Evolutionary conservation across 345 rosid genomes (phyloP).

Genomic region (Firmiana major): DNA sequence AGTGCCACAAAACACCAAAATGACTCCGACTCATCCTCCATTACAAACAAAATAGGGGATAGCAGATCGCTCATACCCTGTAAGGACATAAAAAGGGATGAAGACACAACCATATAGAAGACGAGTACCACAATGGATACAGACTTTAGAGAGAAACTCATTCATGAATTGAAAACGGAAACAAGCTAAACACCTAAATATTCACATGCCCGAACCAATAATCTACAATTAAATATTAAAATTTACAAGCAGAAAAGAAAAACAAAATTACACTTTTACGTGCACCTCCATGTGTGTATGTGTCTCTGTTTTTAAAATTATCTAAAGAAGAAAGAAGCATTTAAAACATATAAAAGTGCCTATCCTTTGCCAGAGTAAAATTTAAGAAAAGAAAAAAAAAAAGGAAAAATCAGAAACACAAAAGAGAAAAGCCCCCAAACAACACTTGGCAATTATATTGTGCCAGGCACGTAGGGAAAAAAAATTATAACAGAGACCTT

Average conservation of each 20-base stretch:
- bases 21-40: slow-evolving; percentile 84
- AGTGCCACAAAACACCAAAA: slow-evolving; percentile 96
- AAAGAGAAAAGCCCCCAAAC: not conserved
- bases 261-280: not conserved
- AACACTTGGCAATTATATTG: not conserved
- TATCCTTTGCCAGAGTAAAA: not conserved
- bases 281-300: not conserved
- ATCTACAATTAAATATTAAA: not conserved
- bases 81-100: not conserved
- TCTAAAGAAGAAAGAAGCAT: not conserved
- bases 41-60: slow-evolving; percentile 85
- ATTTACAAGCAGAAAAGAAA: not conserved
- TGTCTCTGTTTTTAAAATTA: not conserved
- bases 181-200: not conserved
- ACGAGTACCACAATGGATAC: not conserved
- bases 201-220: not conserved
- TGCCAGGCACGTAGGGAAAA: not conserved
- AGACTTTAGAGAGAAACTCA: not conserved
- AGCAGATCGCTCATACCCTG: slow-evolving; percentile 98
- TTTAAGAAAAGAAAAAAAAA: not conserved
- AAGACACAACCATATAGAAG: not conserved
- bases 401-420: not conserved
- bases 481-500: not conserved
- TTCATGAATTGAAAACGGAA: not conserved
- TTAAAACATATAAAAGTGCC: not conserved